Evolutionary conservation across 129 eudicot genomes (phyloP).

Genomic region (Pulicaria dysenterica): DNA sequence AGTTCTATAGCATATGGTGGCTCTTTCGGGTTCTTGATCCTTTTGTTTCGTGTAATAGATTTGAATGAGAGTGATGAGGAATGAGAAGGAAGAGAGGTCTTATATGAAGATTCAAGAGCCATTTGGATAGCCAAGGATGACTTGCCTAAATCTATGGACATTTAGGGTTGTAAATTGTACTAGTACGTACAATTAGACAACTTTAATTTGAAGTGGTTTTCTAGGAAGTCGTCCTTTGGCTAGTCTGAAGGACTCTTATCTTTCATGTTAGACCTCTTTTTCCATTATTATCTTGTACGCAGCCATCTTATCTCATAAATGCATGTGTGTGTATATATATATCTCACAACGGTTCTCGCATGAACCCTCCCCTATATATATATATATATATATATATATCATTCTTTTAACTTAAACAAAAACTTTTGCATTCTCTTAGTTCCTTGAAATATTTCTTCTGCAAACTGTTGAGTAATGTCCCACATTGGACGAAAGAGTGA

Average conservation of each 20-base stretch:
- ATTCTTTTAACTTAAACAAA: too few species aligned
- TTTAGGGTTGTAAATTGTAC: not conserved
- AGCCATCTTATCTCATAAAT: not conserved
- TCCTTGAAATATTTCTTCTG: too few species aligned
- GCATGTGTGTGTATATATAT: too few species aligned
- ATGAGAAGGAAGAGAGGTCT: conserved; percentile 44
- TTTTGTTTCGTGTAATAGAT: not conserved
- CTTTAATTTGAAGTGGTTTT: conserved; percentile 37
- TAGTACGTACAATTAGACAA: not conserved
- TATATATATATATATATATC: too few species aligned
- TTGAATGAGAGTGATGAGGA: conserved; percentile 1
- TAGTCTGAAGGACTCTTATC: conserved; percentile 43
- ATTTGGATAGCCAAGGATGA: conserved; percentile 77
- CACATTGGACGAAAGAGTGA: too few species aligned
- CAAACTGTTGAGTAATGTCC: too few species aligned
- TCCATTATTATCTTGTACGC: not conserved
- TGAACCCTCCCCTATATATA: too few species aligned
- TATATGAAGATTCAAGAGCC: conserved; percentile 51
- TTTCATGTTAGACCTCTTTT: conserved; percentile 60
- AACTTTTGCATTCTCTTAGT: too few species aligned
- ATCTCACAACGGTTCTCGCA: too few species aligned
- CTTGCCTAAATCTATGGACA: conserved; percentile 64
- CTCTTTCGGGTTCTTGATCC: not conserved
- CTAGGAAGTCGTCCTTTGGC: conserved; percentile 44
- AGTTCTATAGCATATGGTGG: not conserved